phyloP scores from a whole-genome alignment of 306 rosid species.

The Cicer pinnatifidum region DNA sequence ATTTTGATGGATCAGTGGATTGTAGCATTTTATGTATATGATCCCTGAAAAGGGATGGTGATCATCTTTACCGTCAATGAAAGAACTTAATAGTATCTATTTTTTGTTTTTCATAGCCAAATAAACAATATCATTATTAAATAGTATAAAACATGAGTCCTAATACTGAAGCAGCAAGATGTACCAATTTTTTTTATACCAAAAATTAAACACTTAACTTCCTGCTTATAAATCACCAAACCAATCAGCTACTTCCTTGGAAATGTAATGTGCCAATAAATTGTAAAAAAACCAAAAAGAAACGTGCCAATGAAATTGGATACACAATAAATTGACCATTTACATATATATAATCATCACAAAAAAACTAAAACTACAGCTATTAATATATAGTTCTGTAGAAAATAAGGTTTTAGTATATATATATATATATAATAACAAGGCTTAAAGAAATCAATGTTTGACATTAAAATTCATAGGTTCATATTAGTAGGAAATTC shows the following conservation, averaged over 20 bases:
- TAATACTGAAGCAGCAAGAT: background rate
- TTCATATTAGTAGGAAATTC: slow-evolving; percentile 3
- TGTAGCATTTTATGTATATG: slow-evolving; percentile 12
- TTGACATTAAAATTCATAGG: slow-evolving; percentile 2
- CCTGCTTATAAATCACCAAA: too few species aligned
- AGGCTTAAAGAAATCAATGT: slow-evolving; percentile 17
- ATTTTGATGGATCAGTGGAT: slow-evolving; percentile 22
- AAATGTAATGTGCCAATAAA: too few species aligned
- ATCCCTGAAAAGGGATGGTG: slow-evolving; percentile 17
- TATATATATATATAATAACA: background rate
- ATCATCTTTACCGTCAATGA: background rate
- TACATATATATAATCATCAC: slow-evolving; percentile 13
- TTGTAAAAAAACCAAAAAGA: too few species aligned
- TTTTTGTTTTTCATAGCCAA: background rate
- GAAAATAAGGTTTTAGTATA: too few species aligned
- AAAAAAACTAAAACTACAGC: slow-evolving; percentile 28
- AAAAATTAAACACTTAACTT: too few species aligned
- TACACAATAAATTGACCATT: background rate
- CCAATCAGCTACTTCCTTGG: too few species aligned
- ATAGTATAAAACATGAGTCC: background rate
- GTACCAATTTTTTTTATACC: background rate
- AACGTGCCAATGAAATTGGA: background rate
- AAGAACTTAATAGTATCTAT: slow-evolving; percentile 7
- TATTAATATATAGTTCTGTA: slow-evolving; percentile 3
- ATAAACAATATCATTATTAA: background rate